phyloP scores from a whole-genome alignment of 768 basidiomycete genomes.

The Wakefieldia striispora region DNA sequence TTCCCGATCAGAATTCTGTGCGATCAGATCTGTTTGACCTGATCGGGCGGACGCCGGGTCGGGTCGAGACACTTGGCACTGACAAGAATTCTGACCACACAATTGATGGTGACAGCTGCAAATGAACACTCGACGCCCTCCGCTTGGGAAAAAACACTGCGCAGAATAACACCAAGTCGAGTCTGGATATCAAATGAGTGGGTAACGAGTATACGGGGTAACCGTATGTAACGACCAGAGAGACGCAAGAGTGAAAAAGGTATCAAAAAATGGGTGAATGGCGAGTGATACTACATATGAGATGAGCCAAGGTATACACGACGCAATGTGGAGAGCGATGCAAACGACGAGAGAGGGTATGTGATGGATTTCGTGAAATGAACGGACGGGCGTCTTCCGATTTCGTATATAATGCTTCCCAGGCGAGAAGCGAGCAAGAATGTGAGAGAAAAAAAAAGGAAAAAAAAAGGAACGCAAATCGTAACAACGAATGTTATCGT shows the following conservation, averaged over 20 bases:
- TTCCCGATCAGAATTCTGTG: constrained; percentile 36
- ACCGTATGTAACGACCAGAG: constrained; percentile 34
- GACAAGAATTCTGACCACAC: constrained; percentile 6
- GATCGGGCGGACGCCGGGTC: constrained; percentile 25
- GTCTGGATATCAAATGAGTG: constrained; percentile 33
- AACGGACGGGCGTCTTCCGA: constrained; percentile 33
- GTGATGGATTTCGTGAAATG: constrained; percentile 34
- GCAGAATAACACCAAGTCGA: constrained; percentile 19
- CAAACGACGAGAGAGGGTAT: constrained; percentile 35
- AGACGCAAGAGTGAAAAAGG: constrained; percentile 19
- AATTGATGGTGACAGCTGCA: constrained; percentile 12
- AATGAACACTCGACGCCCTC: constrained; percentile 27
- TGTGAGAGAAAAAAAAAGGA: constrained; percentile 3
- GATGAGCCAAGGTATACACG: constrained; percentile 37
- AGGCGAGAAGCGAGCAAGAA: constrained; percentile 30
- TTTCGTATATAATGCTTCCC: constrained; percentile 33
- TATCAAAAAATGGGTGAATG: constrained; percentile 36
- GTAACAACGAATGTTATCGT: constrained; percentile 31
- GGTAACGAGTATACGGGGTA: constrained; percentile 38
- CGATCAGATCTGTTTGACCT: constrained; percentile 29
- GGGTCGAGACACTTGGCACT: constrained; percentile 1
- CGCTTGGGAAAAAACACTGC: constrained; percentile 12
- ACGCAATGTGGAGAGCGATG: constrained; percentile 37
- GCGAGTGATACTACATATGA: constrained; percentile 37
- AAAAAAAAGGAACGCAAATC: constrained; percentile 33